Evolutionary conservation across 352 stramenopile genomes (phyloP).

Genomic region (Phytophthora ohioensis): DNA sequence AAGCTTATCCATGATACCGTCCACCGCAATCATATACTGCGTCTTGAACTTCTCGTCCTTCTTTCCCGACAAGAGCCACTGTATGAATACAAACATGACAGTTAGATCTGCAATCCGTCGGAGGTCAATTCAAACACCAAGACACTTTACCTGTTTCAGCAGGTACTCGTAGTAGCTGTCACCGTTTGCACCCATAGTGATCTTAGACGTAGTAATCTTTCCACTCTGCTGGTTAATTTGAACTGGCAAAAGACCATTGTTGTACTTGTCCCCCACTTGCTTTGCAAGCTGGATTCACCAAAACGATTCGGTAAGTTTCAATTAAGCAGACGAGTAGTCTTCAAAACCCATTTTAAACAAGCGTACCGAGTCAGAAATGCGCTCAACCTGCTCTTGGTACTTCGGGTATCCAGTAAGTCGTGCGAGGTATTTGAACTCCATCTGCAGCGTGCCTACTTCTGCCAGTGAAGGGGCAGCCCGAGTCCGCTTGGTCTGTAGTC

Average conservation of each 20-base stretch:
- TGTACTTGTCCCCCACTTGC: constrained; percentile 63
- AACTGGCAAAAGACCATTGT: constrained; percentile 62
- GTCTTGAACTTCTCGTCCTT: constrained; percentile 75
- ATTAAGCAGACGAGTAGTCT: background rate
- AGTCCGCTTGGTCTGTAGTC: constrained; percentile 42
- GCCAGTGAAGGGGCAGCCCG: constrained; percentile 59
- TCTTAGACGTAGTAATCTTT: constrained; percentile 53
- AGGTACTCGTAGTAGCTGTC: constrained; percentile 91
- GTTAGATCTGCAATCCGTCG: background rate
- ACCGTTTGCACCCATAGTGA: constrained; percentile 77
- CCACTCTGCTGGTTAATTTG: constrained; percentile 55
- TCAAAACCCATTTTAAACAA: background rate
- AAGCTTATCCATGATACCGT: constrained; percentile 68
- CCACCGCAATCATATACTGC: constrained; percentile 70
- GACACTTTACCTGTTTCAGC: constrained; percentile 68
- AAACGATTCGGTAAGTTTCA: background rate
- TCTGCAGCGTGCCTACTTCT: constrained; percentile 76
- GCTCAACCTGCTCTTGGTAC: constrained; percentile 77
- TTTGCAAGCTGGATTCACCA: constrained; percentile 47
- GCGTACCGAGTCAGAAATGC: constrained; percentile 70
- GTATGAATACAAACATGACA: background rate
- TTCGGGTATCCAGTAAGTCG: constrained; percentile 62
- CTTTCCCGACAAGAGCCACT: constrained; percentile 82
- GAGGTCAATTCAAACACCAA: background rate
- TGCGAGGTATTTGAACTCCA: constrained; percentile 87